Evolutionary conservation across 1,139 yeast species (phyloP), one percentile per base, ranked within the genome.

Genomic region (Eremothecium coryli): DNA sequence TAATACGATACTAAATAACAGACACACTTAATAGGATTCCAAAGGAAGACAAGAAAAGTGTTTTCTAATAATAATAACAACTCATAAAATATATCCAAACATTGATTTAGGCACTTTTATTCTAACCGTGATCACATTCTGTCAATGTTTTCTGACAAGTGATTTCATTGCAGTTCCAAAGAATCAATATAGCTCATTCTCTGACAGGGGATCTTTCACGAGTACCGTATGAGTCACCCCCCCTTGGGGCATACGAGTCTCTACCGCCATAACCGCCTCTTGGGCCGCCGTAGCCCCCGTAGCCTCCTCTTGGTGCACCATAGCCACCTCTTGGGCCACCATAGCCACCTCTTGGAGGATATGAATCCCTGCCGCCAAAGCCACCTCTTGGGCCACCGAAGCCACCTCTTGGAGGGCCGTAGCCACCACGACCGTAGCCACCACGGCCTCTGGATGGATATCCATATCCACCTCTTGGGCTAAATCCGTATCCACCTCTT

Each of bases 201-300:
- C 76, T 70, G 41, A 71, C 64, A 58, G 76, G 76, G 38, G 76
- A 70, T 66, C 78, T 71, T 54, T 72, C 77, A 61, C 77, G 70
- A 21, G 42, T 32, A 18, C 38, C 37, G 34, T 39, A 39, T 18
- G 34, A 35, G 30, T 35, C 40, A 9, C 38, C 39, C 13, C 39
- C 42, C 17, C 38, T 35, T 44, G 61, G 62, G 52, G 62, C 61
- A 38, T 67, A 66, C 10, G 30, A 17, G 46, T 65, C 69, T 57
- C 58, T 52, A 22, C 56, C 49, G 48, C 58, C 50, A 44, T 55
- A 52, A 14, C 54, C 51, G 33, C 58, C 58, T 33, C 58, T 40
- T 40, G 44, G 45, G 23, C 48, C 55, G 32, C 50, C 52, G 47
- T 48, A 49, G 43, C 45, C 49, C 34, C 55, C 52, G 40, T 58